Conservation (phyloP, 805 yeast genomes). For the Kluyveromyces wickerhamii region DNA sequence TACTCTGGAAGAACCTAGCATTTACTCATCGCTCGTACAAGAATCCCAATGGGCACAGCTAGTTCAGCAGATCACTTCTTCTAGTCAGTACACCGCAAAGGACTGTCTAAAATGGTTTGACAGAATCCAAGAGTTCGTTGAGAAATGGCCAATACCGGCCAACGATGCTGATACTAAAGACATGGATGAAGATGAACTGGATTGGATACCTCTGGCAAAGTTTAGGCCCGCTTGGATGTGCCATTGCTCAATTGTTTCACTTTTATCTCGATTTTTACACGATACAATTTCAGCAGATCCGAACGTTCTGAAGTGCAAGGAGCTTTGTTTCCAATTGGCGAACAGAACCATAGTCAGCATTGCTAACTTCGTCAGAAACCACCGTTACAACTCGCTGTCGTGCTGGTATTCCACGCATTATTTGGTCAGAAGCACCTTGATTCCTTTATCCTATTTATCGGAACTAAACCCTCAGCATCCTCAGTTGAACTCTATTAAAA, state of each 20-base stretch:
- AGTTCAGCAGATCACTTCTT: conserved; percentile 39
- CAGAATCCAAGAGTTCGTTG: conserved; percentile 34
- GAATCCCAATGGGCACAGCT: conserved; percentile 44
- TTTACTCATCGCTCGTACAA: conserved; percentile 50
- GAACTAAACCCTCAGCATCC: not conserved
- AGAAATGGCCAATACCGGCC: conserved; percentile 40
- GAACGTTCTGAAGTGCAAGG: conserved; percentile 42
- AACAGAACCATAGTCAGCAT: conserved; percentile 46
- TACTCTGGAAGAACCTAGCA: conserved; percentile 38
- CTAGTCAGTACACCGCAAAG: conserved; percentile 26
- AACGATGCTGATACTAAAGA: conserved; percentile 30
- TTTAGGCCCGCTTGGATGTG: conserved; percentile 52
- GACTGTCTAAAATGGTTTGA: conserved; percentile 45
- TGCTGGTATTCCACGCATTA: conserved; percentile 61
- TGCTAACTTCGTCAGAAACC: conserved; percentile 30
- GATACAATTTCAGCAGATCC: conserved; percentile 31
- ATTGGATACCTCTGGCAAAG: conserved; percentile 49
- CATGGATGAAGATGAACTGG: conserved; percentile 18
- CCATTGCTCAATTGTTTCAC: conserved; percentile 45
- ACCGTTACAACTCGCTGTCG: conserved; percentile 38
- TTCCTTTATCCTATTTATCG: conserved; percentile 28
- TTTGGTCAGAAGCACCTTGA: conserved; percentile 53
- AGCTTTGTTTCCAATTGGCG: conserved; percentile 44
- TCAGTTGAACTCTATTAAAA: not conserved
- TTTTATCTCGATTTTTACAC: conserved; percentile 51